These are phyloP conservation scores for Ophiostoma quercus DNA, from an alignment of 2,329 filamentous ascomycete species.

Conservation along the genomic window DNA sequence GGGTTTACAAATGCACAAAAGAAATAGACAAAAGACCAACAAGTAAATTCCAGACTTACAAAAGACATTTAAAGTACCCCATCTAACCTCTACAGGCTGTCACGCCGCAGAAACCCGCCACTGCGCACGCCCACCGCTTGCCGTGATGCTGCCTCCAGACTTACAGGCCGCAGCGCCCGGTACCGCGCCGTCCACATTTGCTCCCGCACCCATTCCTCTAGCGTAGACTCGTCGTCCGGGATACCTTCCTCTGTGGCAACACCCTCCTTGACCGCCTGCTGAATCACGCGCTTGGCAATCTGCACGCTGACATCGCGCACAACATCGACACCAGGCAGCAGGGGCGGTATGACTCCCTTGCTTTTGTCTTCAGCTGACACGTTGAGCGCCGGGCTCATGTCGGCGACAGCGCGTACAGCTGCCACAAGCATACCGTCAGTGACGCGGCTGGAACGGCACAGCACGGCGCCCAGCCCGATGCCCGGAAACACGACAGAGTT, in stretches of 20 bases:
- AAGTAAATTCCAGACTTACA: not conserved
- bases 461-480: slow-evolving; percentile 73
- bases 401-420: slow-evolving; percentile 67
- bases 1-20: not conserved
- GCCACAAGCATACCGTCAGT: slow-evolving; percentile 78
- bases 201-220: slow-evolving; percentile 67
- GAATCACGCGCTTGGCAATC: slow-evolving; percentile 71
- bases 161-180: slow-evolving; percentile 55
- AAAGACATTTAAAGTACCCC: not conserved
- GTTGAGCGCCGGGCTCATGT: slow-evolving; percentile 61
- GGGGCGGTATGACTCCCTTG: slow-evolving; percentile 42
- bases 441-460: slow-evolving; percentile 61
- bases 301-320: slow-evolving; percentile 71
- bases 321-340: slow-evolving; percentile 70
- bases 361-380: slow-evolving; percentile 28
- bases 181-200: slow-evolving; percentile 79
- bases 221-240: slow-evolving; percentile 48
- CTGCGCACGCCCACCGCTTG: slow-evolving; percentile 47
- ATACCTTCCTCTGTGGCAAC: slow-evolving; percentile 62
- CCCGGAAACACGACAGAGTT: slow-evolving; percentile 82
- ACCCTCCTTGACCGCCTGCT: slow-evolving; percentile 62
- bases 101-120: slow-evolving; percentile 19
- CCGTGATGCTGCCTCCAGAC: slow-evolving; percentile 46
- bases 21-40: not conserved
- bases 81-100: not conserved